Percentiles rank a stretch among this genome's conserved stretches.
Conservation (phyloP, 805 yeast species). For the Myxozyma mucilagina region DNA sequence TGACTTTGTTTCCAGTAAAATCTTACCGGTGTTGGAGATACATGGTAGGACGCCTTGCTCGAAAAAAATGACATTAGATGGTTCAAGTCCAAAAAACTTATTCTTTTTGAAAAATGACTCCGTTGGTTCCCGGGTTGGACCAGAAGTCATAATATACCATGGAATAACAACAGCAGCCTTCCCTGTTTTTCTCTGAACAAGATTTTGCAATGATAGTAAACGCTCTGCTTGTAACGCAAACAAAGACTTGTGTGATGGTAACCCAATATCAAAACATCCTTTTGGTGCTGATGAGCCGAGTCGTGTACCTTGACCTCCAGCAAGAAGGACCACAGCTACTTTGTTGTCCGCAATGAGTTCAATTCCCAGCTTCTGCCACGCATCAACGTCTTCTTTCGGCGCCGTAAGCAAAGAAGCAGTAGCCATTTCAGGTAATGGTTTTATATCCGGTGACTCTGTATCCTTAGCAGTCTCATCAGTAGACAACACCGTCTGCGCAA, state of each 20-base stretch:
- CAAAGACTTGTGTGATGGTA: constrained; percentile 80
- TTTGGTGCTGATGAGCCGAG: constrained; percentile 88
- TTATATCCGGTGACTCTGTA: constrained; percentile 5
- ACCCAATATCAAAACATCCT: constrained; percentile 86
- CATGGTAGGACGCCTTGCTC: constrained; percentile 97
- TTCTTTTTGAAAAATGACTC: constrained; percentile 65
- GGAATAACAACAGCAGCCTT: constrained; percentile 49
- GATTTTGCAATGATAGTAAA: constrained; percentile 59
- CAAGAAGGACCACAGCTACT: constrained; percentile 89
- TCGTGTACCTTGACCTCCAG: constrained; percentile 98
- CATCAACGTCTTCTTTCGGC: constrained; percentile 38
- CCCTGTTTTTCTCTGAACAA: constrained; percentile 47
- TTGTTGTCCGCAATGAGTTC: constrained; percentile 66
- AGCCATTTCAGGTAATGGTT: constrained; percentile 31
- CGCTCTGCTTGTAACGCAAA: constrained; percentile 94
- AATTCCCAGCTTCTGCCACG: constrained; percentile 59
- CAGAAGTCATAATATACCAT: constrained; percentile 95
- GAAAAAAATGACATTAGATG: constrained; percentile 69
- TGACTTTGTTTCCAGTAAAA: constrained; percentile 59
- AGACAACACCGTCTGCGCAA: constrained; percentile 36
- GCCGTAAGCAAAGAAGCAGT: constrained; percentile 38
- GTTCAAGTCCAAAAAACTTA: constrained; percentile 67
- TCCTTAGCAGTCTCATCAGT: constrained; percentile 14
- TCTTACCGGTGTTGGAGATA: constrained; percentile 68
- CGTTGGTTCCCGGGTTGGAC: constrained; percentile 76